A percentile compares a stretch with the other conserved stretches of the same genome.
Conservation (phyloP, 2,329 filamentous ascomycete genomes). For the Botrytis cinerea region DNA sequence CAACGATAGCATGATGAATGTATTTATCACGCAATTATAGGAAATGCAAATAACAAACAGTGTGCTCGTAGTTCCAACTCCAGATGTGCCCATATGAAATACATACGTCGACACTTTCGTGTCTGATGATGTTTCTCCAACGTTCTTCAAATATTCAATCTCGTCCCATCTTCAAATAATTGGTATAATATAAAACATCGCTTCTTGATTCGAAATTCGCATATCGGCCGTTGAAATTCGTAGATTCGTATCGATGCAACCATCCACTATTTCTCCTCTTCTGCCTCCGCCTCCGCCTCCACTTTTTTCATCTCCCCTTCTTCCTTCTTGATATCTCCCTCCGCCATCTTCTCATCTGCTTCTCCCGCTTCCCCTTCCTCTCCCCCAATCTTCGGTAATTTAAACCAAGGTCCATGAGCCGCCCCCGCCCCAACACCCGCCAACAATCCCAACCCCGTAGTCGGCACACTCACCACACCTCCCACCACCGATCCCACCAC, state of each 20-base stretch:
- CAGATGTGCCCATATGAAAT: neutral
- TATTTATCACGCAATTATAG: neutral
- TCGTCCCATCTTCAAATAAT: neutral
- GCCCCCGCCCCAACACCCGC: slow-evolving; percentile 31
- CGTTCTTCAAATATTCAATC: neutral
- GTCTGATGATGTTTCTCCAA: neutral
- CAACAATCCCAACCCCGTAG: slow-evolving; percentile 31
- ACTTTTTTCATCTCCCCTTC: slow-evolving; percentile 23
- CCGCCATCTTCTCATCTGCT: slow-evolving; percentile 20
- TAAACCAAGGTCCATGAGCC: slow-evolving; percentile 36
- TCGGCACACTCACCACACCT: slow-evolving; percentile 31
- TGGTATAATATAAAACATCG: slow-evolving; percentile 11
- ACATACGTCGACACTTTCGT: neutral
- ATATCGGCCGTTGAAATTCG: slow-evolving; percentile 1
- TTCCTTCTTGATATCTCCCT: neutral
- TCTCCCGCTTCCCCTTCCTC: slow-evolving; percentile 21
- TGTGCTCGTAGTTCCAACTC: neutral
- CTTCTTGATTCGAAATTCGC: neutral
- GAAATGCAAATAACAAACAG: neutral
- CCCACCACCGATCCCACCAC: slow-evolving; percentile 28
- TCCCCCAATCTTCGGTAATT: slow-evolving; percentile 23
- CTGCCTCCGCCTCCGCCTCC: neutral
- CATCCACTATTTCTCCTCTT: neutral
- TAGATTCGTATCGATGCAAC: neutral
- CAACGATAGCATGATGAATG: neutral